phyloP scores from a whole-genome alignment of 73 alveolate species.

The Paramecium pentaurelia region DNA sequence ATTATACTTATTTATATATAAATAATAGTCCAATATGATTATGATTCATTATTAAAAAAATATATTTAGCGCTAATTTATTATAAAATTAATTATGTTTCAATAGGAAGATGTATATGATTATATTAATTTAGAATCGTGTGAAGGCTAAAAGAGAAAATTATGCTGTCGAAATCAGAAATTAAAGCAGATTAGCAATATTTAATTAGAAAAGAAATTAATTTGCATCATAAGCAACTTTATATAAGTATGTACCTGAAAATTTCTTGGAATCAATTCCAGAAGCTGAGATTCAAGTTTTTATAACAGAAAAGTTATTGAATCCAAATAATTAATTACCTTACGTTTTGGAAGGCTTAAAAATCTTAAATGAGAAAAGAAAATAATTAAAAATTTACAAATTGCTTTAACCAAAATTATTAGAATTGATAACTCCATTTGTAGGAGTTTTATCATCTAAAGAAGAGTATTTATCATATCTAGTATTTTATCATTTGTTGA shows the following conservation, averaged over 20 bases:
- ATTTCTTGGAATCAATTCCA: neutral
- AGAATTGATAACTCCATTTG: neutral
- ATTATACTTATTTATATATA: neutral
- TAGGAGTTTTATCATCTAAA: neutral
- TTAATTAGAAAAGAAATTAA: neutral
- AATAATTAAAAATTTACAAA: neutral
- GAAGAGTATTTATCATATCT: neutral
- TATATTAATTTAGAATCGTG: neutral
- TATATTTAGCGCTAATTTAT: neutral
- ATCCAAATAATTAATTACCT: neutral
- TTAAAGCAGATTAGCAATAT: neutral
- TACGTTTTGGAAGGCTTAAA: neutral
- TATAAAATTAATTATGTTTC: neutral
- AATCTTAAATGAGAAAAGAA: neutral
- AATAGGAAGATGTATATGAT: neutral
- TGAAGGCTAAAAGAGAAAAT: neutral
- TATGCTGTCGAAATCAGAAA: slow-evolving; percentile 8
- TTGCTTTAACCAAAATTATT: neutral
- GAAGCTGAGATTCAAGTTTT: neutral
- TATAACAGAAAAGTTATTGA: neutral
- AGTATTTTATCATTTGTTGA: neutral
- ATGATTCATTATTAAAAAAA: neutral
- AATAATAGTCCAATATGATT: neutral
- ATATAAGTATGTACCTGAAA: neutral
- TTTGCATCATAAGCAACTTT: neutral